Percentiles rank a stretch among this genome's conserved stretches.
These are phyloP conservation scores for Dimargaris verticillata DNA, from an alignment of 192 early-diverging fungal species.

Conservation along the genomic window DNA sequence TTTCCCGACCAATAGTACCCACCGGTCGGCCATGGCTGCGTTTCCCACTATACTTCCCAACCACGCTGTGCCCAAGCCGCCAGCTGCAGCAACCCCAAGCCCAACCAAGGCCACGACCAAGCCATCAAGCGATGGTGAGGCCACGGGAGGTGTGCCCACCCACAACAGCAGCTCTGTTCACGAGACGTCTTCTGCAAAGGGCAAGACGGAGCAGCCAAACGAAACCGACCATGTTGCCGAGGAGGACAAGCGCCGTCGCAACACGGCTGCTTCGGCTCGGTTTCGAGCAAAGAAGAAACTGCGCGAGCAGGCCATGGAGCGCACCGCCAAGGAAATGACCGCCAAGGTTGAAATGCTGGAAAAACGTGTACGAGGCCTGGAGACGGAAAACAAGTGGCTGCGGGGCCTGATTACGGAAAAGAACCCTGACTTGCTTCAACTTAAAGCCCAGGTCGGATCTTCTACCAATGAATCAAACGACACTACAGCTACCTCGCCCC, in stretches of 20 bases:
- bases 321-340: conserved; percentile 59
- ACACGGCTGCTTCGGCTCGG: conserved; percentile 86
- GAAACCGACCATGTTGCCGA: conserved; percentile 22
- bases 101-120: too few species aligned
- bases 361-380: conserved; percentile 60
- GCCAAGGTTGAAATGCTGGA: conserved; percentile 55
- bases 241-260: conserved; percentile 82
- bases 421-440: conserved; percentile 27
- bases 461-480: too few species aligned
- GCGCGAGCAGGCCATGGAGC: conserved; percentile 73
- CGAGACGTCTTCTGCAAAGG: too few species aligned
- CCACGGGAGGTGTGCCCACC: too few species aligned
- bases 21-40: conserved; percentile 11
- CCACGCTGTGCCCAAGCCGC: not conserved
- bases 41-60: conserved; percentile 8
- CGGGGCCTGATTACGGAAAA: conserved; percentile 70
- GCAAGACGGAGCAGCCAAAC: too few species aligned
- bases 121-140: too few species aligned
- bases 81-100: not conserved
- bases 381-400: conserved; percentile 84
- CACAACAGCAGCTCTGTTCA: too few species aligned
- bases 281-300: conserved; percentile 93
- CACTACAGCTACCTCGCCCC: conserved; percentile 17
- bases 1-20: not conserved
- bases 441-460: too few species aligned